Evolutionary conservation across 495 filamentous ascomycete species (phyloP), one percentile per base, ranked within the genome.

Genomic region (Neurospora sp.): DNA sequence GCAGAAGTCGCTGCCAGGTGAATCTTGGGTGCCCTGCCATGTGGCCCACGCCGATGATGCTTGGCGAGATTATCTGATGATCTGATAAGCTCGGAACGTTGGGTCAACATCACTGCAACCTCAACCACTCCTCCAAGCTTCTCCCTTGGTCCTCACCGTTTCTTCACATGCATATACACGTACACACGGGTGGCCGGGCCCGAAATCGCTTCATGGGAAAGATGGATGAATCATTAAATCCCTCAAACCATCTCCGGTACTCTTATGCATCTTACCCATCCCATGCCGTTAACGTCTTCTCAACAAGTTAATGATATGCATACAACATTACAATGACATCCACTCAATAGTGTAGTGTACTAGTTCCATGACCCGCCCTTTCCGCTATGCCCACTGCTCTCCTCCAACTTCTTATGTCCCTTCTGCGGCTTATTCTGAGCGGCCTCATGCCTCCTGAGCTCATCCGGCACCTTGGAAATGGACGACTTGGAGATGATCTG

Each of bases 401-500:
- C 79, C 41, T 80, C 79, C 69, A 74, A 46, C 74, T 79, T 79
- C 73, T 78, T 79, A 27, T 40, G 79, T 0, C 83, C 83, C 44
- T 82, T 82, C 40, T 72, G 77, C 14, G 85, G 84, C 71, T 85
- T 97, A 71, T 92, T 92, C 84, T 98, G 96, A 44, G 96, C 95
- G 0, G 93, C 93, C 82, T 98, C 95, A 78, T 99, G 96, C 81
- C 96, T 92, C 80, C 93, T 86, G 73, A 99, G 84, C 81, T 98
- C 96, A 73, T 99, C 96, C 4, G 96, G 96, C 20, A 98, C 93
- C 71, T 93, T 89, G 5, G 91, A 94, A 69, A 98, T 96, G 1
- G 89, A 88, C 27, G 92, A 95, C 87, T 98, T 98, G 75, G 89
- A 92, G 54, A 99, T 88, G 90, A 99, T 98, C 85, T 97, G 93